Evolutionary conservation across 805 yeast species (phyloP).

Genomic region (Danielozyma ontarioensis): DNA sequence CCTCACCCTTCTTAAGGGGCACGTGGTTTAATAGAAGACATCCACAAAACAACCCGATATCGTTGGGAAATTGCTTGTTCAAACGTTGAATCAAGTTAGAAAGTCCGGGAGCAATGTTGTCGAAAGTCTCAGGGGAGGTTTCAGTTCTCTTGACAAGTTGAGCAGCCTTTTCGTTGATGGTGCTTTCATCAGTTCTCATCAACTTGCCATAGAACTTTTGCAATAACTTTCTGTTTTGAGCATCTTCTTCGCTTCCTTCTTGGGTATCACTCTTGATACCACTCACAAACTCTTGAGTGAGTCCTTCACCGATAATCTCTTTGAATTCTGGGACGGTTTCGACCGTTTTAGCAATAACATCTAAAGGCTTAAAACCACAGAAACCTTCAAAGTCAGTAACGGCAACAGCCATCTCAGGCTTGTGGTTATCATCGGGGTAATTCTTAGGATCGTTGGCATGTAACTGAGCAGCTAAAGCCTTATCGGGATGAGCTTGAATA

Average conservation of each 20-base stretch:
- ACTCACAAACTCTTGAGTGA: conserved; percentile 47
- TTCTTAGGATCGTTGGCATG: conserved; percentile 83
- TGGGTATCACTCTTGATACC: conserved; percentile 43
- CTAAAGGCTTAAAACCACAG: conserved; percentile 94
- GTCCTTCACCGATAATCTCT: conserved; percentile 61
- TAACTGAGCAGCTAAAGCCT: conserved; percentile 68
- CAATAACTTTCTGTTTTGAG: conserved; percentile 56
- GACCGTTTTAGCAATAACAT: conserved; percentile 66
- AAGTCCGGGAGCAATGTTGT: conserved; percentile 41
- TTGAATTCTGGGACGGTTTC: conserved; percentile 71
- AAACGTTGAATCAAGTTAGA: conserved; percentile 73
- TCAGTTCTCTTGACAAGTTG: conserved; percentile 62
- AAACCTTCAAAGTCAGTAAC: conserved; percentile 94
- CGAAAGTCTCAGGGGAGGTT: conserved; percentile 53
- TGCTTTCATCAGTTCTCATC: conserved; percentile 74
- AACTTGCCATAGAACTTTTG: conserved; percentile 74
- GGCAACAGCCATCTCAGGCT: conserved; percentile 99
- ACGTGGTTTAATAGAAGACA: conserved; percentile 90
- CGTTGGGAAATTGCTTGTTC: conserved; percentile 86
- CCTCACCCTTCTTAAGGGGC: conserved; percentile 79
- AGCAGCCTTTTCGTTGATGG: conserved; percentile 53
- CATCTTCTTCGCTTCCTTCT: conserved; percentile 50
- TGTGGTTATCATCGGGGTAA: conserved; percentile 97
- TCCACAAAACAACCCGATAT: conserved; percentile 94
- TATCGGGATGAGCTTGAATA: conserved; percentile 98